These are phyloP conservation scores for Irpex lacteus DNA, from an alignment of 1,284 basidiomycete species.

Conservation along the genomic window DNA sequence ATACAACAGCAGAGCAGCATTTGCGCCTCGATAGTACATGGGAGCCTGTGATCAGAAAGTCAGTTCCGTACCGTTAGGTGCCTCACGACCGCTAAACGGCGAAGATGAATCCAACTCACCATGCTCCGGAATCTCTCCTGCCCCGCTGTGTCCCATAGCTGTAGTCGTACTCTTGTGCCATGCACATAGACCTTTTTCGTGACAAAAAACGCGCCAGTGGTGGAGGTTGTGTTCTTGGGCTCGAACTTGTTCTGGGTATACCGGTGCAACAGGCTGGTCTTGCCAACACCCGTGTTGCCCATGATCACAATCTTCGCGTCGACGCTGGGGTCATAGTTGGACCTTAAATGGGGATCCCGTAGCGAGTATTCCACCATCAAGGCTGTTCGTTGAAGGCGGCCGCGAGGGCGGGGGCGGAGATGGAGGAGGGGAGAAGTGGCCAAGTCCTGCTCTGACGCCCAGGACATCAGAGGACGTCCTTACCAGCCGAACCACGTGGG, in stretches of 20 bases:
- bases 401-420: slow-evolving; percentile 23
- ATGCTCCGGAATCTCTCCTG: slow-evolving; percentile 95
- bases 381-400: slow-evolving; percentile 19
- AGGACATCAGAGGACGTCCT: background rate
- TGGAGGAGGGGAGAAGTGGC: slow-evolving; percentile 20
- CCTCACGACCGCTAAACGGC: slow-evolving; percentile 1
- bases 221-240: slow-evolving; percentile 83
- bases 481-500: slow-evolving; percentile 22
- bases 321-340: slow-evolving; percentile 75
- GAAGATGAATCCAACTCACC: slow-evolving; percentile 44
- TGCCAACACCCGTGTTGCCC: slow-evolving; percentile 94
- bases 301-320: slow-evolving; percentile 98
- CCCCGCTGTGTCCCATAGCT: slow-evolving; percentile 96
- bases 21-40: slow-evolving; percentile 99
- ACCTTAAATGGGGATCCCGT: slow-evolving; percentile 61
- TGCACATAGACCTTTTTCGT: slow-evolving; percentile 92
- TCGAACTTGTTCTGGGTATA: slow-evolving; percentile 92
- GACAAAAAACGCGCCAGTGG: slow-evolving; percentile 93
- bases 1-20: slow-evolving; percentile 95
- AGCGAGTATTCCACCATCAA: slow-evolving; percentile 35
- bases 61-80: slow-evolving; percentile 11
- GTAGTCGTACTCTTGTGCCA: slow-evolving; percentile 83
- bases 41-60: slow-evolving; percentile 62
- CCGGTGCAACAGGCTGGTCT: slow-evolving; percentile 90
- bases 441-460: slow-evolving; percentile 15